Evolutionary conservation across 306 rosid species (phyloP), one percentile per base, ranked within the genome.

Genomic region (Cicer arietinum): DNA sequence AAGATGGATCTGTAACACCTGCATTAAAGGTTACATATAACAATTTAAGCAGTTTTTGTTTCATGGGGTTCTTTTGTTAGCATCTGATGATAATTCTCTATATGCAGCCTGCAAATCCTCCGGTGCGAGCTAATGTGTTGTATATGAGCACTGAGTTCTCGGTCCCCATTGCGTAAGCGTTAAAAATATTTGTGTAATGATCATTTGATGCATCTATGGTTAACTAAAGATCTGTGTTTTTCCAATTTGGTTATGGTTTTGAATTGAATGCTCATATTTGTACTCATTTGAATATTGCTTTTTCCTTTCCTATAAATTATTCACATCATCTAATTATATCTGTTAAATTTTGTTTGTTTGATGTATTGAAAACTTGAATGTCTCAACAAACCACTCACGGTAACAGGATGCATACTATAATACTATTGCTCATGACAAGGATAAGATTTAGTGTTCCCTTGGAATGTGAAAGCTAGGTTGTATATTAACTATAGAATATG

Each of bases 111-210:
- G 97, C 95, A 65, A 80, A 84, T 84, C 99, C 99, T 77, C 95
- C 99, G 0, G 92, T 94, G 6, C 92, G 99, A 57, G 99, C 99
- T 25, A 94, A 72, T 86, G 97, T 90, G 6, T 73, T 94, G 92
- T 86, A 90, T 81, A 60, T 94, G 84, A 83, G 85, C 85, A 39
- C 91, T 8, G 78, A 92, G 41, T 92, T 89, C 78, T 94, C 99
- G 1, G 10, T 81, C 72, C 95, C 83, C 30, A 85, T 94, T 57
- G 84, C 87, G 99, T 94, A 86, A 84, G 96, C 13, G 2, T 75
- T 44, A n/a, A 11, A 68, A 42, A 17, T 1, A 12, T 10, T 43
- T 41, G 59, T 2, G 54, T 45, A n/a, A 45, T 62, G 66, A 57
- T 64, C 42, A 10, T 64, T 76, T 40, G 3, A 6, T 54, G 57